Evolutionary conservation across 2,329 filamentous ascomycete genomes (phyloP), one percentile per base, ranked within the genome.

Genomic region (Claviceps sp.): DNA sequence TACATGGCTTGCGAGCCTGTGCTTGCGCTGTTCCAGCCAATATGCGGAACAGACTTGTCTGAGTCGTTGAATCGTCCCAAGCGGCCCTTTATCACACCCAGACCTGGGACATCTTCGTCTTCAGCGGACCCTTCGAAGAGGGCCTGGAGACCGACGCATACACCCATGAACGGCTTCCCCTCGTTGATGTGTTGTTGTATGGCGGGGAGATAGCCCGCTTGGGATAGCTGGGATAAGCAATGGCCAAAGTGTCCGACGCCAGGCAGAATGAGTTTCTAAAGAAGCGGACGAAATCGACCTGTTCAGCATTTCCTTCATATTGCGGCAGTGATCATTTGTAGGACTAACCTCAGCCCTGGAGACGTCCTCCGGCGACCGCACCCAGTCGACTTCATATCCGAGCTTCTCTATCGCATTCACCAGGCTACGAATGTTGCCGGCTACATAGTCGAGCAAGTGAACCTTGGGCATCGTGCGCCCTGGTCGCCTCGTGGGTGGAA

Each of bases 231-330:
- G 30, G 81, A 82, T 57, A 97, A 75, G 69, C 93, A 98, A 74
- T 98, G 89, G 55, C 93, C 93, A 63, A 97, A 98, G 75, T 98
- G 91, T 60, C 93, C 93, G 56, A 98, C 93, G 55, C 93, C 93
- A 5, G 93, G 93, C 26, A 98, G 80, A 58, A 98, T 96, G 61
- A 98, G 81, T 78, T 84, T 94, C 85, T 95, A 66, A 4, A 46
- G 3, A 22, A 10, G 41, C 30, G 30, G 30, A 11, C 30, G 5
- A 24, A 47, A 44, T 14, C 19, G 24, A 46, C n/a, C 3, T 16
- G 8, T 4, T 38, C 24, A 44, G 40, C 17, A 30, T 39, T 26
- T 34, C 19, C 22, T 46, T 40, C 34, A 26, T 45, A 5, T 26
- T n/a, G 5, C 22, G 30, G 10, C 30, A 34, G 4, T 34, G 30